These are phyloP conservation scores for Posidonia oceanica DNA, from an alignment of 116 monocot genomes.

Conservation along the genomic window DNA sequence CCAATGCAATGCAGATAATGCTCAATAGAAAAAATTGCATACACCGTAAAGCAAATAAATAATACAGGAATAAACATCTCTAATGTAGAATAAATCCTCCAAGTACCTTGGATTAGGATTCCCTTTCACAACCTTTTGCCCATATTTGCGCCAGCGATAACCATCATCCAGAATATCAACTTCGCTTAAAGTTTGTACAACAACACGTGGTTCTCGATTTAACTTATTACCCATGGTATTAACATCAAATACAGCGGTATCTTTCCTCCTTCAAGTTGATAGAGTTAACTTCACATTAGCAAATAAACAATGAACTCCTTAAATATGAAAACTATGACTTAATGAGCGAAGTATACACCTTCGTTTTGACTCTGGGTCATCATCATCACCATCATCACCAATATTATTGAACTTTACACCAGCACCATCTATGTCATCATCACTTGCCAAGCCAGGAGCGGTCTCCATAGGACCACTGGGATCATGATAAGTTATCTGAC, in stretches of 20 bases:
- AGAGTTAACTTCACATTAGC: background rate
- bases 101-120: slow-evolving; percentile 88
- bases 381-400: slow-evolving; percentile 30
- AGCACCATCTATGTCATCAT: slow-evolving; percentile 50
- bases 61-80: too few relatives aligned
- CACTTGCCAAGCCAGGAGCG: slow-evolving; percentile 41
- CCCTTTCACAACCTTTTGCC: slow-evolving; percentile 98
- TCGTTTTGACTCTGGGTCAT: slow-evolving; percentile 78
- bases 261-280: slow-evolving; percentile 49
- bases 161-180: slow-evolving; percentile 97
- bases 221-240: slow-evolving; percentile 41
- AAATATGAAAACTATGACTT: background rate
- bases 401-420: slow-evolving; percentile 22
- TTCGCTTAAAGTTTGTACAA: slow-evolving; percentile 96
- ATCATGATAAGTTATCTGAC: slow-evolving; percentile 22
- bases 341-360: slow-evolving; percentile 29
- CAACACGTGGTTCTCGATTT: slow-evolving; percentile 86
- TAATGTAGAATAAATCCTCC: background rate
- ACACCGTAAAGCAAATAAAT: too few relatives aligned
- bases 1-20: too few relatives aligned
- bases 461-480: slow-evolving; percentile 33
- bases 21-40: too few relatives aligned
- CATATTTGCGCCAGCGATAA: slow-evolving; percentile 98
- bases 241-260: slow-evolving; percentile 37
- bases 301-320: background rate